Conservation (phyloP, 805 yeast species). For the Wickerhamomyces subpelliculosus region DNA sequence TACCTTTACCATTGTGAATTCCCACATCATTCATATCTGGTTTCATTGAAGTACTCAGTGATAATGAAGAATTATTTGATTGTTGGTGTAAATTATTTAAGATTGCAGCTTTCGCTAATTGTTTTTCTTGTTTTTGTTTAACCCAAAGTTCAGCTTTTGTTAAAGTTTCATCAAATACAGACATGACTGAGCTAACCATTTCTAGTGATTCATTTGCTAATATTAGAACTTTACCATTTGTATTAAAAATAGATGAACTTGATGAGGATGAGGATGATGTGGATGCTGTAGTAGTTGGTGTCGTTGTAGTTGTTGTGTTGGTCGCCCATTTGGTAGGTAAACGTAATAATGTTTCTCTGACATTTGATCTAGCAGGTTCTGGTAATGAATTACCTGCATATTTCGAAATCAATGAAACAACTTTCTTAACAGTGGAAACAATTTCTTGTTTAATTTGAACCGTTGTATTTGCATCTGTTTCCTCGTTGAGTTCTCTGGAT, state of each 20-base stretch:
- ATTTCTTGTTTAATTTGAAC: conserved; percentile 71
- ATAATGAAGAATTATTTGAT: neutral
- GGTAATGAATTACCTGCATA: conserved; percentile 73
- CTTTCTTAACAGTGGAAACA: conserved; percentile 81
- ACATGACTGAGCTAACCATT: conserved; percentile 73
- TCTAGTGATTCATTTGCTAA: conserved; percentile 87
- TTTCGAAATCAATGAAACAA: conserved; percentile 77
- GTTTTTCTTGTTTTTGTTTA: conserved; percentile 35
- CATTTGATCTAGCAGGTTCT: conserved; percentile 72
- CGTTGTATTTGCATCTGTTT: conserved; percentile 11
- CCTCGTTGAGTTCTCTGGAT: conserved; percentile 12
- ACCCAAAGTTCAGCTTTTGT: conserved; percentile 85
- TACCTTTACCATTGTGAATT: no score
- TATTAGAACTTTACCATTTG: conserved; percentile 67
- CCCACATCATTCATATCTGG: no score
- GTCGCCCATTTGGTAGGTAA: conserved; percentile 72
- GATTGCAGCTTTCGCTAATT: conserved; percentile 24
- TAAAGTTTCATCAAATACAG: conserved; percentile 78
- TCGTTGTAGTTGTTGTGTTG: conserved; percentile 5
- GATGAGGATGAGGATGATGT: conserved; percentile 2
- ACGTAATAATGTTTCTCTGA: conserved; percentile 68
- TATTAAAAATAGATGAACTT: conserved; percentile 19
- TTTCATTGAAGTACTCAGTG: neutral
- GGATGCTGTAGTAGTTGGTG: conserved; percentile 8
- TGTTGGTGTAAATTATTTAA: conserved; percentile 10